phyloP scores from a whole-genome alignment of 495 filamentous ascomycete genomes.

The Symbiotaphrina buchneri region DNA sequence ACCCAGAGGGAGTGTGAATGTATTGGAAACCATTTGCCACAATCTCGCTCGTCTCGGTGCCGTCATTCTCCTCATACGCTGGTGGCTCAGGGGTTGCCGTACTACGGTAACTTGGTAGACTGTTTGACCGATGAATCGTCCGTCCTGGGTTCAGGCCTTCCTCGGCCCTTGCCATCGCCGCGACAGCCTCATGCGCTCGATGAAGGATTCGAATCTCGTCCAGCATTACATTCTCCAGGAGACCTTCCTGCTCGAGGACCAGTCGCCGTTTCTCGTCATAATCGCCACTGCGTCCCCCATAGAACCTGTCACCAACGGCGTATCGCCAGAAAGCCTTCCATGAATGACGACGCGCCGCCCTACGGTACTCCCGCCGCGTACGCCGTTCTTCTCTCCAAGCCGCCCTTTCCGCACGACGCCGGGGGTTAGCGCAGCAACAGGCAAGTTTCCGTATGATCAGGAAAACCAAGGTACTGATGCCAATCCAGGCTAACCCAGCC shows the following conservation, averaged over 20 bases:
- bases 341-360: conserved; percentile 10
- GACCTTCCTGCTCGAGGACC: conserved; percentile 14
- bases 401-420: too few species aligned
- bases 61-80: conserved; percentile 4
- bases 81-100: conserved; percentile 2
- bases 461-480: background rate
- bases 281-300: conserved; percentile 9
- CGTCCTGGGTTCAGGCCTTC: conserved; percentile 5
- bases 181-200: conserved; percentile 12
- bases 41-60: background rate
- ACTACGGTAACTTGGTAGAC: conserved; percentile 5
- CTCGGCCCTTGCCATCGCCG: conserved; percentile 8
- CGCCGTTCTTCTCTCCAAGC: conserved; percentile 15
- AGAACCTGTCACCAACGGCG: conserved; percentile 7
- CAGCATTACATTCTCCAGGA: conserved; percentile 18
- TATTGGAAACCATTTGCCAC: conserved; percentile 6
- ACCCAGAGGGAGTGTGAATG: too few species aligned
- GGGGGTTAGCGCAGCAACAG: background rate
- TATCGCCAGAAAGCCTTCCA: conserved; percentile 11
- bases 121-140: conserved; percentile 1
- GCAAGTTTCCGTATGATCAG: background rate
- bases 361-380: conserved; percentile 11
- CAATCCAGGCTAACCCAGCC: background rate
- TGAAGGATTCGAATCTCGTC: conserved; percentile 16
- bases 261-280: conserved; percentile 19